These are phyloP conservation scores for Lyophyllum decastes DNA, from an alignment of 768 basidiomycete species.

Conservation along the genomic window DNA sequence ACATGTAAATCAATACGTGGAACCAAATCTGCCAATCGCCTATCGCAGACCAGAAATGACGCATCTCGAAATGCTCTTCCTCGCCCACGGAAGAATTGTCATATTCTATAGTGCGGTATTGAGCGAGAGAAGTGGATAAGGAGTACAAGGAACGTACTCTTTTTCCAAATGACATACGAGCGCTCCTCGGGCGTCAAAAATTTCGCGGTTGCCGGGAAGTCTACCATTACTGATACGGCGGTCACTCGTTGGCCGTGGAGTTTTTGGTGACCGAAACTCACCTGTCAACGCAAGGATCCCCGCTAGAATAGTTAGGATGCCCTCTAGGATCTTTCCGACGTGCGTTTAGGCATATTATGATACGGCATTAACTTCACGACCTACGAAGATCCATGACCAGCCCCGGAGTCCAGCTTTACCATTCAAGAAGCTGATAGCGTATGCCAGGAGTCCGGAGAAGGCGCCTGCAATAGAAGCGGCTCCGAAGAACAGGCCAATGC, in stretches of 20 bases:
- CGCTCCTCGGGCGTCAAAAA: conserved; percentile 66
- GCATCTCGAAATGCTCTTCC: conserved; percentile 57
- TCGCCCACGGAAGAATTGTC: conserved; percentile 59
- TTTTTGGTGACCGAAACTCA: conserved; percentile 18
- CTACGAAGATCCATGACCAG: conserved; percentile 72
- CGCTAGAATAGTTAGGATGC: conserved; percentile 58
- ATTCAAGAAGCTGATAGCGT: conserved; percentile 53
- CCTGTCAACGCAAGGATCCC: conserved; percentile 55
- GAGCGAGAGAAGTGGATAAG: neutral
- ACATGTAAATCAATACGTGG: conserved; percentile 61
- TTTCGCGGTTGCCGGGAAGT: conserved; percentile 58
- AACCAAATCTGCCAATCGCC: conserved; percentile 69
- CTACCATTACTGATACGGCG: conserved; percentile 49
- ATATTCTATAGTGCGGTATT: conserved; percentile 37
- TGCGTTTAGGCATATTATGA: neutral
- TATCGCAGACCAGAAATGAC: conserved; percentile 55
- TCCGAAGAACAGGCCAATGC: conserved; percentile 65
- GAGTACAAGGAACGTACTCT: conserved; percentile 39
- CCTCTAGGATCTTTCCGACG: conserved; percentile 58
- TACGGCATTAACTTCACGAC: conserved; percentile 15
- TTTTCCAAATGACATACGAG: conserved; percentile 52
- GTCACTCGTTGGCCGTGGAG: neutral
- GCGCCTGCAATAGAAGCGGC: conserved; percentile 66
- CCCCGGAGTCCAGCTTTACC: conserved; percentile 46
- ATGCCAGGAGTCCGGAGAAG: conserved; percentile 62